phyloP scores from a whole-genome alignment of 2,329 filamentous ascomycete species.

The Fusarium albidum region DNA sequence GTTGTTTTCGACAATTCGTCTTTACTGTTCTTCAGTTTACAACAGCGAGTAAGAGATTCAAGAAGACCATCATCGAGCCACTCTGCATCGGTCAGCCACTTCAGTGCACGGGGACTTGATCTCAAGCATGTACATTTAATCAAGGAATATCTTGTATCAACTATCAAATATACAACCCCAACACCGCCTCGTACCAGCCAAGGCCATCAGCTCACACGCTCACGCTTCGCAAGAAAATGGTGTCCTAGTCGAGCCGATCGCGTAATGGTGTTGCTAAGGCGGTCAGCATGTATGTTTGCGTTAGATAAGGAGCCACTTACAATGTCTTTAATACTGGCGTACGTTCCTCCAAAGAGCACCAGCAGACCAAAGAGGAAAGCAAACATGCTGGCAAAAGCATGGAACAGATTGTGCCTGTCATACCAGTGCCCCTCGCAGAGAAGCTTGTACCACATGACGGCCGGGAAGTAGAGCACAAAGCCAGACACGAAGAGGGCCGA shows the following conservation, averaged over 20 bases:
- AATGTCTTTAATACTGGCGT: conserved; percentile 18
- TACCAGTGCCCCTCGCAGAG: conserved; percentile 33
- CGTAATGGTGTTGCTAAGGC: conserved; percentile 14
- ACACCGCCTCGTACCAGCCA: too few relatives aligned
- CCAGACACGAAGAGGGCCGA: conserved; percentile 56
- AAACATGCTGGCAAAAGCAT: conserved; percentile 1
- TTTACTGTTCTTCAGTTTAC: too few relatives aligned
- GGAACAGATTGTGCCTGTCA: conserved; percentile 13
- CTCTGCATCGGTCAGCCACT: too few relatives aligned
- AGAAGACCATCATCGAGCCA: too few relatives aligned
- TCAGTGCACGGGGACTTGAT: too few relatives aligned
- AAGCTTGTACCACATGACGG: conserved; percentile 50
- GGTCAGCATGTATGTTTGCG: background rate
- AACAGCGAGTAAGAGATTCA: too few relatives aligned
- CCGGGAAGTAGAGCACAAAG: conserved; percentile 47
- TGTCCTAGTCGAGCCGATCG: conserved; percentile 2
- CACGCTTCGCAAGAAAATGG: background rate
- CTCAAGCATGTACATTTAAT: too few relatives aligned
- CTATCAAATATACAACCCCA: too few relatives aligned
- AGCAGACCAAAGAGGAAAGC: conserved; percentile 16
- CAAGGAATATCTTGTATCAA: too few relatives aligned
- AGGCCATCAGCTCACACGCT: too few relatives aligned
- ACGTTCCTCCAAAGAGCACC: conserved; percentile 19
- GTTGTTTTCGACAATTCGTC: too few relatives aligned
- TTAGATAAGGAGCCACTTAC: background rate